Evolutionary conservation across 1,139 yeast species (phyloP).

Genomic region (Taiozyma sp.): DNA sequence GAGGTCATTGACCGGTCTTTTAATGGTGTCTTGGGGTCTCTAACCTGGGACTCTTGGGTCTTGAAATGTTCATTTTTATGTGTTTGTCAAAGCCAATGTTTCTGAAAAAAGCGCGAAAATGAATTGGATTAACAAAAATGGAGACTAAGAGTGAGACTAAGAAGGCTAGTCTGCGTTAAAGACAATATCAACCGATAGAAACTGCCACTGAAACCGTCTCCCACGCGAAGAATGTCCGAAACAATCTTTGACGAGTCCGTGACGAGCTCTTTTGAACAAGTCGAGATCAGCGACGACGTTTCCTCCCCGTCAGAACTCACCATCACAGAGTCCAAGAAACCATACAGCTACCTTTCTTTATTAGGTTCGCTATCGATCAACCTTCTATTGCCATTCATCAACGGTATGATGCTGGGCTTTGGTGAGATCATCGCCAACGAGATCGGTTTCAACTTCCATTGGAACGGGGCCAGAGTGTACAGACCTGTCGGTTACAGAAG

Average conservation of each 20-base stretch:
- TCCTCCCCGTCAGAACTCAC: not conserved
- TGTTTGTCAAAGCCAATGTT: not conserved
- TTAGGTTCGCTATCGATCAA: slow-evolving; percentile 53
- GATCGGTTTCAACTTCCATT: slow-evolving; percentile 73
- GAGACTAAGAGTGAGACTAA: too few relatives aligned
- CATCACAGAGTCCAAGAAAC: not conserved
- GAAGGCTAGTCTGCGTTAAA: too few relatives aligned
- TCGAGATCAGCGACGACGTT: not conserved
- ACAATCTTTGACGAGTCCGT: not conserved
- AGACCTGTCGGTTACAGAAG: slow-evolving; percentile 1
- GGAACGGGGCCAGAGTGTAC: slow-evolving; percentile 67
- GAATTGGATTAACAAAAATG: not conserved
- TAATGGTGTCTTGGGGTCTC: too few relatives aligned
- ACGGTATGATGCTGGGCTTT: slow-evolving; percentile 94
- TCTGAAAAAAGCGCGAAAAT: not conserved
- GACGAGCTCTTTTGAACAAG: not conserved
- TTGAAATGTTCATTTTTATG: not conserved
- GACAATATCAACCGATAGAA: too few relatives aligned
- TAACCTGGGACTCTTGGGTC: not conserved
- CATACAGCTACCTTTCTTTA: not conserved
- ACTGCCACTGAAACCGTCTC: not conserved
- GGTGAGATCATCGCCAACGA: slow-evolving; percentile 97
- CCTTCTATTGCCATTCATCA: slow-evolving; percentile 78
- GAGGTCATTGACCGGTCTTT: not conserved
- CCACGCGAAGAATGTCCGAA: not conserved